These are phyloP conservation scores for Adenanthera pavonina DNA, from an alignment of 306 rosid species.

Conservation along the genomic window DNA sequence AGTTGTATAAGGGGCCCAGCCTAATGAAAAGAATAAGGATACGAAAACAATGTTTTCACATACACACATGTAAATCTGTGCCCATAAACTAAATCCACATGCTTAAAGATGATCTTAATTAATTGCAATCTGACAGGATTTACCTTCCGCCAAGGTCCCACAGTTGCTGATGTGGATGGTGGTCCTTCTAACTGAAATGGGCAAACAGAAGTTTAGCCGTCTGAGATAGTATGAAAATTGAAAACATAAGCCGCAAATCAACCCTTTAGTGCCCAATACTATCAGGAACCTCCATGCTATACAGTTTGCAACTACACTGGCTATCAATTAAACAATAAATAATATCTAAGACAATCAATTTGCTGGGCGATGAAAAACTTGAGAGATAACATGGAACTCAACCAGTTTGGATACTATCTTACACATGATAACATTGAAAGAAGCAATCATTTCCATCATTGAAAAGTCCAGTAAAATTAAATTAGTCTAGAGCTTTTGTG, in stretches of 20 bases:
- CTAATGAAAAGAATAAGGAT: neutral
- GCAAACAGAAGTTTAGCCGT: slow-evolving; percentile 28
- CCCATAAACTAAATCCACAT: slow-evolving; percentile 32
- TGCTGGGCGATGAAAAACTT: slow-evolving; percentile 25
- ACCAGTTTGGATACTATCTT: slow-evolving; percentile 28
- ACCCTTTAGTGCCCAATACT: slow-evolving; percentile 3
- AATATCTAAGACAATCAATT: slow-evolving; percentile 27
- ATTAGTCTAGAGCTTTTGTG: slow-evolving; percentile 21
- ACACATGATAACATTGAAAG: slow-evolving; percentile 14
- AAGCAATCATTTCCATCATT: neutral
- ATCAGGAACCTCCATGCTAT: slow-evolving; percentile 9
- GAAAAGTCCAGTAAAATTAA: slow-evolving; percentile 19
- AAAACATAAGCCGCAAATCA: slow-evolving; percentile 12
- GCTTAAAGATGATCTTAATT: slow-evolving; percentile 9
- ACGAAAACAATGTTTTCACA: neutral
- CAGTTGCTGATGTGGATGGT: slow-evolving; percentile 73
- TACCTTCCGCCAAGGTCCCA: slow-evolving; percentile 99
- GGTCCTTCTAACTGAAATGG: slow-evolving; percentile 74
- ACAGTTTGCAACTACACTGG: slow-evolving; percentile 19
- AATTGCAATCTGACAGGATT: slow-evolving; percentile 29
- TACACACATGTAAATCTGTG: neutral
- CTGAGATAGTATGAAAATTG: slow-evolving; percentile 28
- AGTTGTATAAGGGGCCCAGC: slow-evolving; percentile 9
- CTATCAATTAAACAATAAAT: slow-evolving; percentile 1
- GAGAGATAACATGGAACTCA: slow-evolving; percentile 12